phyloP scores from a whole-genome alignment of 495 filamentous ascomycete species.

The Penicillium turbatum region DNA sequence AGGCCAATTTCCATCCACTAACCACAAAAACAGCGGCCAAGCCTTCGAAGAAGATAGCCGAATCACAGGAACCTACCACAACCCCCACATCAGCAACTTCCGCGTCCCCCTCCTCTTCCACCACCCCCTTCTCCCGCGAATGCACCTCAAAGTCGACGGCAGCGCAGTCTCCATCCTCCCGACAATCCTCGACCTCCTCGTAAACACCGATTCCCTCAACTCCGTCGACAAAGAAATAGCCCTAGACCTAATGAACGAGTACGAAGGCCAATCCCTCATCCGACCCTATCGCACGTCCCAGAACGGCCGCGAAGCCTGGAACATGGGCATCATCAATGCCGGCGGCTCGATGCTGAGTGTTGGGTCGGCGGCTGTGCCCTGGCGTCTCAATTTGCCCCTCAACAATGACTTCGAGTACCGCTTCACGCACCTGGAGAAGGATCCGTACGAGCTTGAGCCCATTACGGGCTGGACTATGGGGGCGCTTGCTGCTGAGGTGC shows the following conservation, averaged over 20 bases:
- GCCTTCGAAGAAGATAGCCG: constrained; percentile 39
- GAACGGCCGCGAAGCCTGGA: constrained; percentile 37
- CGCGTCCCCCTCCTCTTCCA: constrained; percentile 42
- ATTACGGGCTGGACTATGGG: constrained; percentile 33
- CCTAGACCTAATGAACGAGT: constrained; percentile 36
- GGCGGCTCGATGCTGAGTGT: constrained; percentile 41
- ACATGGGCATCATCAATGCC: constrained; percentile 45
- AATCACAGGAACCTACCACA: constrained; percentile 42
- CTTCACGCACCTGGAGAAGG: constrained; percentile 33
- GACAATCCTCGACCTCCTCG: constrained; percentile 46
- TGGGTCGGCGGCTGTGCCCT: constrained; percentile 35
- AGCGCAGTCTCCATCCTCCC: constrained; percentile 43
- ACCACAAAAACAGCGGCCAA: constrained; percentile 29
- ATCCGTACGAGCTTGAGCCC: constrained; percentile 33
- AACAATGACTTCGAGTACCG: constrained; percentile 35
- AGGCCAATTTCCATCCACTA: constrained; percentile 30
- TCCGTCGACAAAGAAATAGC: constrained; percentile 27
- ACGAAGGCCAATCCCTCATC: constrained; percentile 47
- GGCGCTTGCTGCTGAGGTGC: constrained; percentile 24
- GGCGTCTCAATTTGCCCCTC: constrained; percentile 40
- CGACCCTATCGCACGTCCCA: constrained; percentile 33
- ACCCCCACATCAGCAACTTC: constrained; percentile 44
- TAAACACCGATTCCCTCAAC: constrained; percentile 38
- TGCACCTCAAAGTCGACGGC: constrained; percentile 38
- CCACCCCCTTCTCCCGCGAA: constrained; percentile 40